These are phyloP conservation scores for Pascua sp. DNA, from an alignment of 1,284 basidiomycete genomes.

Conservation along the genomic window DNA sequence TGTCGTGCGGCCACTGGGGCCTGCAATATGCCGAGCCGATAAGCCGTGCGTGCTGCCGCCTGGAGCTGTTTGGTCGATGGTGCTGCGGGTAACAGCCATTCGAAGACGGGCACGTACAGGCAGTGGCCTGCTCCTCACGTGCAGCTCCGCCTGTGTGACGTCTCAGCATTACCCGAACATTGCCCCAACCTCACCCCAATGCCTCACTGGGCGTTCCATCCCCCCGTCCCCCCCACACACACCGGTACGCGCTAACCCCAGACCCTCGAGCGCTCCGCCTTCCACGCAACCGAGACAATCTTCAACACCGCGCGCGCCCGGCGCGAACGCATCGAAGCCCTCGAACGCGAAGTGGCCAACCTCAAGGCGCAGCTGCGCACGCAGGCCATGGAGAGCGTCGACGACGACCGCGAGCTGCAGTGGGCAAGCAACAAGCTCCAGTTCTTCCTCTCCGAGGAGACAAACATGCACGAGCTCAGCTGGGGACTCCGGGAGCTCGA, in stretches of 20 bases:
- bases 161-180: no score
- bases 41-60: no score
- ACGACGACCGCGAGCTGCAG: conserved; percentile 27
- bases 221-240: no score
- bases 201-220: no score
- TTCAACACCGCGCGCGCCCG: conserved; percentile 23
- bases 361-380: conserved; percentile 18
- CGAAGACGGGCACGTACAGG: no score
- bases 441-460: conserved; percentile 39
- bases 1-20: no score
- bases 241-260: conserved; percentile 2
- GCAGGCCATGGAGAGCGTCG: conserved; percentile 19
- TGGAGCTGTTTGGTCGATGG: no score
- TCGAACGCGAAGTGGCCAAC: conserved; percentile 17
- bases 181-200: no score
- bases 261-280: conserved; percentile 20
- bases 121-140: not conserved
- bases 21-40: no score
- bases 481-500: conserved; percentile 32
- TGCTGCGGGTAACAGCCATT: not conserved
- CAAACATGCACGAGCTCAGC: conserved; percentile 31
- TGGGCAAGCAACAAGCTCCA: conserved; percentile 30
- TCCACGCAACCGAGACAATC: conserved; percentile 25
- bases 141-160: not conserved
- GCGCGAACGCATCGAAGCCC: conserved; percentile 17